These are phyloP conservation scores for Cordyceps pruinosa DNA, from an alignment of 2,329 filamentous ascomycete genomes.

Conservation along the genomic window DNA sequence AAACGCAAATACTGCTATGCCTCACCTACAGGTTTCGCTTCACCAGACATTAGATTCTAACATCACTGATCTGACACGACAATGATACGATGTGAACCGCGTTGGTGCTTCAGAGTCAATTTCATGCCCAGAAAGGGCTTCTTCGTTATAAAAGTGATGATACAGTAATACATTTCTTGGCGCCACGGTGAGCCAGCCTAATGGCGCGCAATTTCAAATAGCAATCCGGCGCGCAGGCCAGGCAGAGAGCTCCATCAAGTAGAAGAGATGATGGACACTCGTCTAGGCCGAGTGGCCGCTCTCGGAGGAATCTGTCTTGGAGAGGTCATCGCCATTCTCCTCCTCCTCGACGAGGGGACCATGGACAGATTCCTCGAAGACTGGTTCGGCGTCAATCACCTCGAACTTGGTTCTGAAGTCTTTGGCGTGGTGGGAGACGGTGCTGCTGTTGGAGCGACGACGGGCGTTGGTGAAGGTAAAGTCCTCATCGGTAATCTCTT, in stretches of 20 bases:
- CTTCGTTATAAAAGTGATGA: conserved; percentile 12
- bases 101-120: not conserved
- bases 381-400: conserved; percentile 76
- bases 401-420: conserved; percentile 98
- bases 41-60: not conserved
- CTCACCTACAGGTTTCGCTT: too few species aligned
- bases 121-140: conserved; percentile 6
- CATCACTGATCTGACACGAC: not conserved
- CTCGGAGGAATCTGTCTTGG: conserved; percentile 53
- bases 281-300: conserved; percentile 42
- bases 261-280: not conserved
- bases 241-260: not conserved
- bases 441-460: conserved; percentile 87
- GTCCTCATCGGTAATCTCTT: conserved; percentile 75
- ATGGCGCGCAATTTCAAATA: conserved; percentile 27
- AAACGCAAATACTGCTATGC: too few species aligned
- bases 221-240: not conserved
- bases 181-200: conserved; percentile 35
- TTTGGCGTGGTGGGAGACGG: conserved; percentile 58
- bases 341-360: conserved; percentile 52
- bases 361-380: conserved; percentile 83
- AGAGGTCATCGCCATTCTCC: conserved; percentile 41
- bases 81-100: not conserved
- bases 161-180: conserved; percentile 18
- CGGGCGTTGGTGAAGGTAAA: conserved; percentile 82